These are phyloP conservation scores for Evernia prunastri DNA, from an alignment of 495 filamentous ascomycete genomes.

Conservation along the genomic window DNA sequence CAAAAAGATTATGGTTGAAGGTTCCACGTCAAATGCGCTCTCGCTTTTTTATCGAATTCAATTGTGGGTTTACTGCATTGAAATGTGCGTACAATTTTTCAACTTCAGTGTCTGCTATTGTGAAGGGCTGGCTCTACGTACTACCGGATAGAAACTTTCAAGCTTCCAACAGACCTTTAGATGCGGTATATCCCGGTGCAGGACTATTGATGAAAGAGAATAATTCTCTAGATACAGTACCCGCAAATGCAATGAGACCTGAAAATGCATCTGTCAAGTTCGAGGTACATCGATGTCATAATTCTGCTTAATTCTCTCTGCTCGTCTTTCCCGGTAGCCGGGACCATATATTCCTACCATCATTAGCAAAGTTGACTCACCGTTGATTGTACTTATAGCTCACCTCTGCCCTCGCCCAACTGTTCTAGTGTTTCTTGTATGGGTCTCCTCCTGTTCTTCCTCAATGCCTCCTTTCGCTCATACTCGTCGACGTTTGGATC, in stretches of 20 bases:
- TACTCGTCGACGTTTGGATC: constrained; percentile 67
- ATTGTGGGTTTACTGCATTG: not conserved
- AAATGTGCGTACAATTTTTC: not conserved
- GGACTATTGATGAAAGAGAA: not conserved
- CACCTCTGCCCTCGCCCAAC: constrained; percentile 88
- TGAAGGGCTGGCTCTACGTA: not conserved
- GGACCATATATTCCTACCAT: constrained; percentile 68
- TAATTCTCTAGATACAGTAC: not conserved
- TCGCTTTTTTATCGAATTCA: too few relatives aligned
- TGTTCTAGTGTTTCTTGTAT: constrained; percentile 75
- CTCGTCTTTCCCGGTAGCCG: constrained; percentile 81
- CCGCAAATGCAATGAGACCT: not conserved
- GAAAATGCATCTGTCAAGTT: not conserved
- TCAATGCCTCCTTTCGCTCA: constrained; percentile 66
- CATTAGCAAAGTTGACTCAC: not conserved
- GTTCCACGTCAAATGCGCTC: not conserved
- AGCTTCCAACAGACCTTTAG: not conserved
- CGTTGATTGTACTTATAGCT: not conserved
- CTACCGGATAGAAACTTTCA: not conserved
- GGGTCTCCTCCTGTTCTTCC: constrained; percentile 66
- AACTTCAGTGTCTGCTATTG: not conserved
- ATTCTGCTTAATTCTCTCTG: constrained; percentile 75
- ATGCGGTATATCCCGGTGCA: not conserved
- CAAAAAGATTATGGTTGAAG: too few relatives aligned
- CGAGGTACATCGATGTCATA: constrained; percentile 57